Evolutionary conservation across 129 eudicot species (phyloP).

Genomic region (Flaveria bidentis): DNA sequence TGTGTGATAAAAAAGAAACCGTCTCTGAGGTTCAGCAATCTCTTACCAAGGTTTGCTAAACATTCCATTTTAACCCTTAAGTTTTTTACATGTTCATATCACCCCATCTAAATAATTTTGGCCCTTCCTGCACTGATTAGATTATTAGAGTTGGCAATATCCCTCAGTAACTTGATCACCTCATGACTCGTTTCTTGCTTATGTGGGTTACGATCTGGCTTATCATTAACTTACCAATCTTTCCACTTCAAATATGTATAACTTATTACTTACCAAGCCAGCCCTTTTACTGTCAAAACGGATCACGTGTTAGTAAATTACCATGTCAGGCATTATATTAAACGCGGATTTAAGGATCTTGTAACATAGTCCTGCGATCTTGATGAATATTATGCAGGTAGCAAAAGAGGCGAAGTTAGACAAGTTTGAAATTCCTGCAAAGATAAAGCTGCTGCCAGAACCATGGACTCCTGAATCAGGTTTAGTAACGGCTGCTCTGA

Average conservation of each 20-base stretch:
- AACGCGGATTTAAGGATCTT: background rate
- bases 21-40: constrained; percentile 75
- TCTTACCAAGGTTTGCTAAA: constrained; percentile 61
- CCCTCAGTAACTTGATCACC: background rate
- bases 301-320: background rate
- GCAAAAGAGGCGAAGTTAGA: constrained; percentile 76
- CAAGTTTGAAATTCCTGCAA: constrained; percentile 84
- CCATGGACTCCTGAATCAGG: constrained; percentile 97
- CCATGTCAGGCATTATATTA: background rate
- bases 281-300: background rate
- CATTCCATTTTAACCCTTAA: background rate
- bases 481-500: constrained; percentile 89
- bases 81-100: background rate
- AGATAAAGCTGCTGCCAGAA: constrained; percentile 75
- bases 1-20: constrained; percentile 71
- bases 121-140: background rate
- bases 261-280: background rate
- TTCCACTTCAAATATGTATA: background rate
- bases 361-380: background rate
- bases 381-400: constrained; percentile 43
- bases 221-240: background rate
- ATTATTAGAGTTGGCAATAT: background rate
- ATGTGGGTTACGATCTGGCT: background rate
- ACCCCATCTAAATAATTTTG: background rate
- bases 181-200: background rate